phyloP scores from a whole-genome alignment of 768 basidiomycete species.

The Cyclocybe aegerita region DNA sequence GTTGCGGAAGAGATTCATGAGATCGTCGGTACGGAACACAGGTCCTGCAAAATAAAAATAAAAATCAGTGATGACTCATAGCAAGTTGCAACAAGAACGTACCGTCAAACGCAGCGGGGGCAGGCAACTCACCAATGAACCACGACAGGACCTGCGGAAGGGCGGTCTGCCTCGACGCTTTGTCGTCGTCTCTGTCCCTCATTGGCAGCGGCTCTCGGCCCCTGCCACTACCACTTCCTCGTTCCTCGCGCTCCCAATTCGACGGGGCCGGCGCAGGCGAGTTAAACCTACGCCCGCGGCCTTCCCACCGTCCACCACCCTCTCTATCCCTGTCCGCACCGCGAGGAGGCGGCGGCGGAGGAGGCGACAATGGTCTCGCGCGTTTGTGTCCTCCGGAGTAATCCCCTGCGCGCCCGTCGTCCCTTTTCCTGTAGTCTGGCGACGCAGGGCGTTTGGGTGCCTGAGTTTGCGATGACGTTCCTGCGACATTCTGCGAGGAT shows the following conservation, averaged over 20 bases:
- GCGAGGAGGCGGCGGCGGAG: conserved; percentile 23
- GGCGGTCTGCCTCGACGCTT: conserved; percentile 35
- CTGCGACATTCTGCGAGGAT: conserved; percentile 13
- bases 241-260: conserved; percentile 45
- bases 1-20: conserved; percentile 82
- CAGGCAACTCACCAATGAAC: conserved; percentile 83
- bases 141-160: conserved; percentile 67
- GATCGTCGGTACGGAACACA: conserved; percentile 85
- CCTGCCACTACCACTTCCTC: conserved; percentile 16
- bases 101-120: conserved; percentile 82
- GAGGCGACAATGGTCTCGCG: conserved; percentile 26
- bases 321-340: conserved; percentile 29
- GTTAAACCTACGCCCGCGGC: conserved; percentile 47
- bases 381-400: conserved; percentile 36
- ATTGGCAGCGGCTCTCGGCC: conserved; percentile 20
- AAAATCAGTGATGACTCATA: conserved; percentile 2
- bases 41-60: conserved; percentile 55
- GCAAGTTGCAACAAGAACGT: conserved; percentile 23
- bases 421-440: conserved; percentile 32
- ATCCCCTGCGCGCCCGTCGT: conserved; percentile 24
- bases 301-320: conserved; percentile 27
- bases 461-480: conserved; percentile 2
- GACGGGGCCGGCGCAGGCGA: conserved; percentile 40
- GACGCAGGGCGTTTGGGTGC: conserved; percentile 35
- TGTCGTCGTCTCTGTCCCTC: conserved; percentile 39